These are phyloP conservation scores for Ophiocordyceps unilateralis DNA, from an alignment of 2,329 filamentous ascomycete genomes.

Conservation along the genomic window DNA sequence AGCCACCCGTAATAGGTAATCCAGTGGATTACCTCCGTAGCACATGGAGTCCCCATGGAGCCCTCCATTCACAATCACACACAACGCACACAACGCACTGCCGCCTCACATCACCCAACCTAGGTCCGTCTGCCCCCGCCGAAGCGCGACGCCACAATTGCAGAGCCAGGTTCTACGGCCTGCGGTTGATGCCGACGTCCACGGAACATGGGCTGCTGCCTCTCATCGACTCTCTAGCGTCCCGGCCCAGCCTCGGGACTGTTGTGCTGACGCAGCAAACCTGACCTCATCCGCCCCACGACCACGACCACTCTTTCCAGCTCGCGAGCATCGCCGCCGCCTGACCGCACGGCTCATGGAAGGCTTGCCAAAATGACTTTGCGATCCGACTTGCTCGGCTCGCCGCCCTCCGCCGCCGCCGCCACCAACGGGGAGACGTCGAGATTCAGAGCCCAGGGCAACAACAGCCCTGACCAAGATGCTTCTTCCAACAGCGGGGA, in stretches of 20 bases:
- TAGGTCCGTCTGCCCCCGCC: neutral
- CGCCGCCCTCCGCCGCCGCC: conserved; percentile 10
- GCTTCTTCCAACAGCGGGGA: conserved; percentile 13
- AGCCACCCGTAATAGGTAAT: too few relatives aligned
- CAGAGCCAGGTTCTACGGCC: neutral
- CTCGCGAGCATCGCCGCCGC: conserved; percentile 5
- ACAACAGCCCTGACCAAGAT: conserved; percentile 13
- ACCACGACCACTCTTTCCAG: conserved; percentile 9
- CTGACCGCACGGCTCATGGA: conserved; percentile 7
- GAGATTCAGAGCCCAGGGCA: conserved; percentile 10
- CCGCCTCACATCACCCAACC: neutral
- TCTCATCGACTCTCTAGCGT: neutral
- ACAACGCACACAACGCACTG: neutral
- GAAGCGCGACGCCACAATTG: neutral
- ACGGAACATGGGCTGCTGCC: conserved; percentile 2
- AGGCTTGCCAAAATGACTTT: conserved; percentile 13
- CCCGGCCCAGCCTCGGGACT: conserved; percentile 2
- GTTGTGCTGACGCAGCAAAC: conserved; percentile 4
- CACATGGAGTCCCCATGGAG: too few relatives aligned
- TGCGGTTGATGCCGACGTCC: too few relatives aligned
- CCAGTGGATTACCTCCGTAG: too few relatives aligned
- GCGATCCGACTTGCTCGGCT: conserved; percentile 15
- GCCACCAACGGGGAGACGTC: conserved; percentile 13
- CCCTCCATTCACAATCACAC: too few relatives aligned
- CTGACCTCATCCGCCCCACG: conserved; percentile 5